These are phyloP conservation scores for Vachellia pachyceras DNA, from an alignment of 306 rosid species.

Conservation along the genomic window DNA sequence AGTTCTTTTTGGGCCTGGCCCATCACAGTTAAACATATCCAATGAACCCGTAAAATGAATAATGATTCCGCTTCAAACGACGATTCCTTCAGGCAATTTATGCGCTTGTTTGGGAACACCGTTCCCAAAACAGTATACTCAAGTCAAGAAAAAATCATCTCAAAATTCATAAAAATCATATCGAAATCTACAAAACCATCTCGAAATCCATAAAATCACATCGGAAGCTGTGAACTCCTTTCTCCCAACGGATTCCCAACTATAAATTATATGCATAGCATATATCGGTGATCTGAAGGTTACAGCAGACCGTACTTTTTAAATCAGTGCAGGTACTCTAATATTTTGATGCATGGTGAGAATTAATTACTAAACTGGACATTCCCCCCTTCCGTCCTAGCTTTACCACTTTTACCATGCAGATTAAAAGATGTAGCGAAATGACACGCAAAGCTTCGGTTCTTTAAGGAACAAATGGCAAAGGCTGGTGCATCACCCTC, in stretches of 20 bases:
- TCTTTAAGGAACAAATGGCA: slow-evolving; percentile 77
- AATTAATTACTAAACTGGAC: slow-evolving; percentile 9
- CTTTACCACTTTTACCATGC: slow-evolving; percentile 36
- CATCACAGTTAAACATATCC: background rate
- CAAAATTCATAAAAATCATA: no score
- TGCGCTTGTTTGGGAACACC: no score
- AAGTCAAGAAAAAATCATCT: no score
- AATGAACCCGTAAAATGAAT: background rate
- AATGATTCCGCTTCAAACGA: background rate
- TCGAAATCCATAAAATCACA: no score
- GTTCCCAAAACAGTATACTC: no score
- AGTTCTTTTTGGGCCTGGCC: background rate
- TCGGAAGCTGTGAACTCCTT: no score
- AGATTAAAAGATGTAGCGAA: slow-evolving; percentile 86
- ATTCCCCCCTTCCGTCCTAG: background rate
- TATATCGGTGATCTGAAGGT: background rate
- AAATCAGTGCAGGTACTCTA: background rate
- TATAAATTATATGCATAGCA: background rate
- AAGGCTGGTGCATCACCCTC: slow-evolving; percentile 66
- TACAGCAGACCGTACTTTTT: background rate
- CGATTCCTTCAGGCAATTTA: no score
- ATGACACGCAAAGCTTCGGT: slow-evolving; percentile 76
- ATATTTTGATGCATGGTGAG: background rate
- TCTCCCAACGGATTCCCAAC: no score
- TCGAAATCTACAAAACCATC: no score